Percentiles rank a stretch among this genome's conserved stretches.
phyloP scores from a whole-genome alignment of 768 basidiomycete species.

The Melanogaster broomeanus region DNA sequence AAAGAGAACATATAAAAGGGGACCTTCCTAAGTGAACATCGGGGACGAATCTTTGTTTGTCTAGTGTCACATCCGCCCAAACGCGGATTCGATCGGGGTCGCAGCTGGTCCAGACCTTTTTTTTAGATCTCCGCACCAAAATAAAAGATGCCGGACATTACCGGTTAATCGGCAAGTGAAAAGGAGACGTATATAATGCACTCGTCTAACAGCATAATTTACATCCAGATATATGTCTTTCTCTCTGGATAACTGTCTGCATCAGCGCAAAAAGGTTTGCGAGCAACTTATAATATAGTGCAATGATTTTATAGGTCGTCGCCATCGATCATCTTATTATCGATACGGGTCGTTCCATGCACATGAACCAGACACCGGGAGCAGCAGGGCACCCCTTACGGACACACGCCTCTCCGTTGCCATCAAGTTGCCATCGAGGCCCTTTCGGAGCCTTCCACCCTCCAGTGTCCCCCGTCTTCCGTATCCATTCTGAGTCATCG shows the following conservation, averaged over 20 bases:
- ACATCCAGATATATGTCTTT: background rate
- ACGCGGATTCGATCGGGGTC: slow-evolving; percentile 40
- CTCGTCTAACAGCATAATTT: background rate
- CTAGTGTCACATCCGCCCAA: slow-evolving; percentile 33
- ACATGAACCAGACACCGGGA: background rate
- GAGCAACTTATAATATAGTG: too few species aligned
- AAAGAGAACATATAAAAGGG: slow-evolving; percentile 42
- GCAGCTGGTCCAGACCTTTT: slow-evolving; percentile 35
- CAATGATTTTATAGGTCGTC: background rate
- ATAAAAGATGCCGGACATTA: slow-evolving; percentile 21
- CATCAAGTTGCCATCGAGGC: background rate
- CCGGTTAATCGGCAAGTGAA: slow-evolving; percentile 15
- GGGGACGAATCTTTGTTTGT: slow-evolving; percentile 38
- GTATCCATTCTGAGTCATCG: background rate
- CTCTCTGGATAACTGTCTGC: too few species aligned
- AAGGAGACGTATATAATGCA: too few species aligned
- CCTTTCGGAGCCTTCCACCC: background rate
- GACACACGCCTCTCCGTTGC: background rate
- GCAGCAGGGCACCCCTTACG: background rate
- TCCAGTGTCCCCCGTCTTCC: background rate
- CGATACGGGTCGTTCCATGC: background rate
- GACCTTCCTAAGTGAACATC: slow-evolving; percentile 36
- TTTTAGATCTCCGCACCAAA: slow-evolving; percentile 37
- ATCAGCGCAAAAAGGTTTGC: too few species aligned
- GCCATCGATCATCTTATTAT: background rate